phyloP scores from a whole-genome alignment of 345 rosid species.

The Psidium guajava region DNA sequence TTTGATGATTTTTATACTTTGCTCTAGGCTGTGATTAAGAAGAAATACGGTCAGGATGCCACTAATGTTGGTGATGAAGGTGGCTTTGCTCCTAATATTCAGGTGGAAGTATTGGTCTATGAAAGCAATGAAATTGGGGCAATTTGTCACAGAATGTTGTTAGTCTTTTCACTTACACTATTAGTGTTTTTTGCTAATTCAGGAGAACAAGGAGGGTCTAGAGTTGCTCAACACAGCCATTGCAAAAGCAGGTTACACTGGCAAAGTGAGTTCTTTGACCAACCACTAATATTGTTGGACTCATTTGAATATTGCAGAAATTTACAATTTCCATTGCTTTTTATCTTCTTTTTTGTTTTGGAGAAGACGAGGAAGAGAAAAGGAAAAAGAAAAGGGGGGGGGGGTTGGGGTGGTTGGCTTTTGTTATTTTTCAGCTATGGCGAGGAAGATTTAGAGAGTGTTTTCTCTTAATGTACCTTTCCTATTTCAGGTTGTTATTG shows the following conservation, averaged over 20 bases:
- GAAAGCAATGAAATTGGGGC: not conserved
- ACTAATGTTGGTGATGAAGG: slow-evolving; percentile 99
- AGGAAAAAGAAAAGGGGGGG: no score
- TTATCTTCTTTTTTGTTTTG: not conserved
- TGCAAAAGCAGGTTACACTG: slow-evolving; percentile 86
- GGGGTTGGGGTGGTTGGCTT: not conserved
- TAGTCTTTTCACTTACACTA: not conserved
- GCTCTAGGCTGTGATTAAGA: slow-evolving; percentile 58
- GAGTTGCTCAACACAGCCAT: slow-evolving; percentile 91
- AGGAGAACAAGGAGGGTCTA: slow-evolving; percentile 99
- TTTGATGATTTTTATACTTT: not conserved
- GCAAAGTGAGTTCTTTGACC: slow-evolving; percentile 41
- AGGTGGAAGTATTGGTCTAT: slow-evolving; percentile 21
- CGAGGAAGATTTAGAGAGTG: not conserved
- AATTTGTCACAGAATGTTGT: not conserved
- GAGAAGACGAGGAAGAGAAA: no score
- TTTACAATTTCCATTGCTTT: not conserved
- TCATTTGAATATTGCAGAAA: not conserved
- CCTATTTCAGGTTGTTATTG: slow-evolving; percentile 69
- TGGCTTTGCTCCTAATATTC: slow-evolving; percentile 97
- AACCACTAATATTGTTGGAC: not conserved
- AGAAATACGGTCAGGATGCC: slow-evolving; percentile 99
- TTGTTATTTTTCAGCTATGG: not conserved
- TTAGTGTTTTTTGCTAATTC: not conserved
- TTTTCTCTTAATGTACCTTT: not conserved